These are phyloP conservation scores for Lentinula guzmanii DNA, from an alignment of 768 basidiomycete species.

Conservation along the genomic window DNA sequence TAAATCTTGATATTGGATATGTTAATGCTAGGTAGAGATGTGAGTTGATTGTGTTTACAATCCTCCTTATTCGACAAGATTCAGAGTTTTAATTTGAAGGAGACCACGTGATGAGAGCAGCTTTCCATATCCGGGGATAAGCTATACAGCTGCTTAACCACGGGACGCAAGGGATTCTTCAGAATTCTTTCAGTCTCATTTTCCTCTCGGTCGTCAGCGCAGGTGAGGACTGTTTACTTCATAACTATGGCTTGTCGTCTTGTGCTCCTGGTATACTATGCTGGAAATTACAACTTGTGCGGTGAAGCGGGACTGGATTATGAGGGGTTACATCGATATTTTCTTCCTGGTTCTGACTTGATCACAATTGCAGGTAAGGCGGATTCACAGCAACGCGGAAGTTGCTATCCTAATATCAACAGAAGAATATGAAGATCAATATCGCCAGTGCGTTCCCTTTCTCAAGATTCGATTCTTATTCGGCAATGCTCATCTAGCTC, in stretches of 20 bases:
- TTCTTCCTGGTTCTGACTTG: background rate
- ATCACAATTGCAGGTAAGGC: background rate
- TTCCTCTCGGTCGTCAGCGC: background rate
- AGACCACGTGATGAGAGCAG: background rate
- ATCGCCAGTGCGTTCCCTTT: conserved; percentile 72
- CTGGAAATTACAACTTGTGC: background rate
- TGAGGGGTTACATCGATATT: background rate
- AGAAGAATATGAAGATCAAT: conserved; percentile 88
- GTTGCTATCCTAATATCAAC: background rate
- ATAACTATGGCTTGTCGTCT: background rate
- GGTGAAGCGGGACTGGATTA: background rate
- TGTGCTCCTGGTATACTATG: background rate
- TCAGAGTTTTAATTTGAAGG: background rate
- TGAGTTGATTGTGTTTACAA: no score
- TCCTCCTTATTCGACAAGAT: no score
- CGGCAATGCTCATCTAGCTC: conserved; percentile 12
- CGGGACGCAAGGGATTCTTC: background rate
- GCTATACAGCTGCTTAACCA: background rate
- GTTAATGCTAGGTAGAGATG: no score
- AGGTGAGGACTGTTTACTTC: background rate
- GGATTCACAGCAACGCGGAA: background rate
- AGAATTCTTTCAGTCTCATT: background rate
- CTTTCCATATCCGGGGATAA: background rate
- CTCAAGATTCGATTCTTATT: conserved; percentile 10
- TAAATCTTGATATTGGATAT: no score